These are phyloP conservation scores for Mycena maculata DNA, from an alignment of 768 basidiomycete species.

Conservation along the genomic window DNA sequence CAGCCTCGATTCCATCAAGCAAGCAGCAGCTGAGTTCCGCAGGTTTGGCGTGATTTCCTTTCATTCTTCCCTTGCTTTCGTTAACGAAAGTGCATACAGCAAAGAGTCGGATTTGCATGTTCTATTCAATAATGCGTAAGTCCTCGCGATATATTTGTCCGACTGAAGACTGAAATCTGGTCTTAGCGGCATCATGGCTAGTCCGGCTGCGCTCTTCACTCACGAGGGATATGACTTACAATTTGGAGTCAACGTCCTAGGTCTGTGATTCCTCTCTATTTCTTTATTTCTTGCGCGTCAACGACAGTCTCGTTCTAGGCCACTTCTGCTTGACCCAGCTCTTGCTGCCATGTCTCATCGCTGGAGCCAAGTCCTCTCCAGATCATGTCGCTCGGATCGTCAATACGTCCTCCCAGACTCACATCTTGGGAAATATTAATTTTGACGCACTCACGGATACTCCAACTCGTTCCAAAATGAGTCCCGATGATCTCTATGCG, in stretches of 20 bases:
- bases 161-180: not conserved
- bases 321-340: slow-evolving; percentile 7
- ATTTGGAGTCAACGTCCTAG: slow-evolving; percentile 5
- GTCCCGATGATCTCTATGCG: slow-evolving; percentile 15
- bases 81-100: not conserved
- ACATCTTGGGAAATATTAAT: not conserved
- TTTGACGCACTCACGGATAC: not conserved
- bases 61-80: not conserved
- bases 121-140: slow-evolving; percentile 19
- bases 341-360: not conserved
- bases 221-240: slow-evolving; percentile 9
- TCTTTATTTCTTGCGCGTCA: too few relatives aligned
- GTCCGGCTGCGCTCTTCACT: not conserved
- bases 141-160: not conserved
- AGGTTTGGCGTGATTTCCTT: not conserved
- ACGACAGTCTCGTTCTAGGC: not conserved
- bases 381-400: slow-evolving; percentile 5
- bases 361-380: not conserved
- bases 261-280: too few relatives aligned
- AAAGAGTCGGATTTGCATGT: not conserved
- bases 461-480: slow-evolving; percentile 10
- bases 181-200: slow-evolving; percentile 13
- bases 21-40: slow-evolving; percentile 10
- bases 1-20: slow-evolving; percentile 14
- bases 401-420: slow-evolving; percentile 11